Percentiles rank a stretch among this genome's conserved stretches.
Evolutionary conservation across 768 basidiomycete genomes (phyloP).

Genomic region (Daedaleopsis sinensis): DNA sequence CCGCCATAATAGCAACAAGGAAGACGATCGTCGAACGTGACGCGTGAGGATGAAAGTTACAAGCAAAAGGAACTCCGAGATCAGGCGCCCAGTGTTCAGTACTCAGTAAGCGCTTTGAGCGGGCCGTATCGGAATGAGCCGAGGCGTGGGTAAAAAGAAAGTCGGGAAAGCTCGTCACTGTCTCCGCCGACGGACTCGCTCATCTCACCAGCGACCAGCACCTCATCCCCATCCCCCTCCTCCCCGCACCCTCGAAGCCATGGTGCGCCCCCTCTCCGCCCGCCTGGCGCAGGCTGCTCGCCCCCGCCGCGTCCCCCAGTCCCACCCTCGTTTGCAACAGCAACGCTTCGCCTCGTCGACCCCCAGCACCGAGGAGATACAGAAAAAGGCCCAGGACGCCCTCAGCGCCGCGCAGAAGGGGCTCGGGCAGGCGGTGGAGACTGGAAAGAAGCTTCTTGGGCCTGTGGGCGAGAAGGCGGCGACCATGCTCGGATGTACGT

Average conservation of each 20-base stretch:
- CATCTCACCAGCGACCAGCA: conserved; percentile 15
- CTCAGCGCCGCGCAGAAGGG: conserved; percentile 60
- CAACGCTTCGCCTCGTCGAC: conserved; percentile 32
- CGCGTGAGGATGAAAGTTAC: too few relatives aligned
- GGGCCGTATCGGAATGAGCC: conserved; percentile 13
- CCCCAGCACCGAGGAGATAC: conserved; percentile 46
- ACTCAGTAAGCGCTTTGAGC: too few relatives aligned
- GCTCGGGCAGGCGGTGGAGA: conserved; percentile 55
- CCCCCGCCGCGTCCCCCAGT: conserved; percentile 22
- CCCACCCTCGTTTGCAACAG: conserved; percentile 18
- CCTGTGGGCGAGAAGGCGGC: conserved; percentile 58
- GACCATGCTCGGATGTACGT: conserved; percentile 58
- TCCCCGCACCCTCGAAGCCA: conserved; percentile 11
- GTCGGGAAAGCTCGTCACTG: conserved; percentile 26
- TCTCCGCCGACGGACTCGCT: conserved; percentile 21
- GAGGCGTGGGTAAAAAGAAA: conserved; percentile 20
- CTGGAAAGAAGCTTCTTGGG: conserved; percentile 49
- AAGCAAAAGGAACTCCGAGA: too few relatives aligned
- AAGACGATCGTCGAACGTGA: background rate
- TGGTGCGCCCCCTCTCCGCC: conserved; percentile 29
- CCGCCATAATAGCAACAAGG: conserved; percentile 20
- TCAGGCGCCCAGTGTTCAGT: too few relatives aligned
- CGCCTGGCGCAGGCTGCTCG: conserved; percentile 29
- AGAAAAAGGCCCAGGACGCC: conserved; percentile 75
- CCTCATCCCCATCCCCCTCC: conserved; percentile 13